Evolutionary conservation across 1,284 basidiomycete species (phyloP), one percentile per base, ranked within the genome.

Genomic region (Rhodotorula sp.): DNA sequence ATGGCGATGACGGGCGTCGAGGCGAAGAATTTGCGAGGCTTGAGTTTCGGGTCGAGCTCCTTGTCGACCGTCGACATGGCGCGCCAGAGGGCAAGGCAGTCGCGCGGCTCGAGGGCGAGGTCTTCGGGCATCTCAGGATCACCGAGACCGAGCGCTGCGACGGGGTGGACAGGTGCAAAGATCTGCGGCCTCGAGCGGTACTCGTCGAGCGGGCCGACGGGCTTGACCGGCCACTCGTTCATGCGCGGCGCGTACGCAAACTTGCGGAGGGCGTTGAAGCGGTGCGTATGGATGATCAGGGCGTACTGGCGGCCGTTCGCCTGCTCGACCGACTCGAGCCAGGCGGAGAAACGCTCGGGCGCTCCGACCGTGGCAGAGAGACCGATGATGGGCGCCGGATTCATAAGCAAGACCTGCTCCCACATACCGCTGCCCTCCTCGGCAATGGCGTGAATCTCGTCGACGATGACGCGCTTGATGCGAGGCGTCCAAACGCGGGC

Each of bases 381-480:
- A 48, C 87, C 88, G 69, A 89, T 87, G 69, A 89, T 83, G 1
- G 88, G 88, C 40, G 70, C 73, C 50, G 73, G 70, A 68, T 74
- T 74, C 70, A 74, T 71, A 50, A 74, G 59, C 8, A 74, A 58
- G 9, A 74, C 70, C 69, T 74, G 73, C 73, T 89, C 87, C 88
- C 88, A 89, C 5, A 88, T 85, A 0, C 86, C 81, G 1, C 87
- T 87, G 4, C 85, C 87, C 72, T 87, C 85, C 72, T 87, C 83
- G 4, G 87, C 87, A 54, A 89, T 87, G 2, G 85, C 84, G 76
- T 89, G 88, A 54, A 89, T 88, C 77, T 89, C 88, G 68, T 89
- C 88, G 16, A 89, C 80, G 59, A 89, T 85, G 64, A 89, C 87
- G n/a, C 86, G 81, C 79, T 86, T 86, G 65, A 89, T 83, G 50